Evolutionary conservation across 306 rosid genomes (phyloP).

Genomic region (Cotoneaster glaucophyllus): DNA sequence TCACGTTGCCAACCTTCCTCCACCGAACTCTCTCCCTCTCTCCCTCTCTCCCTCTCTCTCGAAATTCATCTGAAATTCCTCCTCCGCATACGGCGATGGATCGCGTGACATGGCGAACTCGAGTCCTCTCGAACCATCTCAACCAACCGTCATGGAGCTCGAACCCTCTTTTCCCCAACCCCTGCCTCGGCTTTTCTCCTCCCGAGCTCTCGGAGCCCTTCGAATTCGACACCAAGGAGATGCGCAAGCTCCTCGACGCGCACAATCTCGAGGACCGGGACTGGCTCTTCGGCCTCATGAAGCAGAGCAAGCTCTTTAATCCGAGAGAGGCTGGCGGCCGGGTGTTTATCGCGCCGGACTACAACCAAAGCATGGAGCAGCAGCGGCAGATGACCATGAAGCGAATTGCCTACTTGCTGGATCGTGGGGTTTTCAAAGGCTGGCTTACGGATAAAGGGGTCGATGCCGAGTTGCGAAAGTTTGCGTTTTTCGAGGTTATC

Average conservation of each 20-base stretch:
- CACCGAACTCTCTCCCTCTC: no score
- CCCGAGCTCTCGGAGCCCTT: constrained; percentile 36
- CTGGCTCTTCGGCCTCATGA: constrained; percentile 55
- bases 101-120: constrained; percentile 40
- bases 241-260: constrained; percentile 60
- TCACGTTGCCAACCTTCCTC: no score
- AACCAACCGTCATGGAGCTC: constrained; percentile 14
- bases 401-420: constrained; percentile 53
- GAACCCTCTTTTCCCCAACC: constrained; percentile 17
- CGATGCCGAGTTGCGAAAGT: constrained; percentile 46
- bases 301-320: constrained; percentile 63
- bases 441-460: constrained; percentile 60
- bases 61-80: neutral
- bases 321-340: constrained; percentile 41
- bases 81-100: constrained; percentile 24
- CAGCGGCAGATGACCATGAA: constrained; percentile 76
- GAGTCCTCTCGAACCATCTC: constrained; percentile 8
- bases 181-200: constrained; percentile 36
- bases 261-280: constrained; percentile 75
- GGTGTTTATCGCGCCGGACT: constrained; percentile 64
- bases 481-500: constrained; percentile 52
- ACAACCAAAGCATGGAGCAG: constrained; percentile 77
- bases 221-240: constrained; percentile 39
- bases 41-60: no score
- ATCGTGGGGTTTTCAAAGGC: constrained; percentile 55